Percentiles rank a stretch among this genome's conserved stretches.
Evolutionary conservation across 1,284 basidiomycete genomes (phyloP).

Genomic region (Neonothopanus nambi): DNA sequence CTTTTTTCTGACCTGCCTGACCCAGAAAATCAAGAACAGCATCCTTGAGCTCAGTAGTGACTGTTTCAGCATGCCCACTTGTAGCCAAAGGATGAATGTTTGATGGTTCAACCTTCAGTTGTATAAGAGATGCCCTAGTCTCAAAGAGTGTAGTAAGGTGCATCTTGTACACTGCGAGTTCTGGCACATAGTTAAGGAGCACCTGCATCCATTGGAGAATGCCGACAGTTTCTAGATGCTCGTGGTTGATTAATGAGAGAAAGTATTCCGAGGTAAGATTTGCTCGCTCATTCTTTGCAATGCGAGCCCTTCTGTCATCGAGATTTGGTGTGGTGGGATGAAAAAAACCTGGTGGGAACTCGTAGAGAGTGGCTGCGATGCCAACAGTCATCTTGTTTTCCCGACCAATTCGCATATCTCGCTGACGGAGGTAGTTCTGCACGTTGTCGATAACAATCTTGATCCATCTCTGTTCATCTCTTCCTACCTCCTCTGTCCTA

Average conservation of each 20-base stretch:
- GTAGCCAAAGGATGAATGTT: conserved; percentile 28
- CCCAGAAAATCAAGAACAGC: conserved; percentile 30
- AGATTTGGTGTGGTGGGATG: conserved; percentile 18
- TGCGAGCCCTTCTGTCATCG: conserved; percentile 18
- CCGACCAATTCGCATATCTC: conserved; percentile 22
- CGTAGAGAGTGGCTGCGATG: conserved; percentile 19
- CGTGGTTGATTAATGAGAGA: conserved; percentile 23
- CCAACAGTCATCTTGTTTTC: conserved; percentile 27
- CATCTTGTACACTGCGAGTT: conserved; percentile 20
- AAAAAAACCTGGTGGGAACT: conserved; percentile 15
- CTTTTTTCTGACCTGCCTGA: conserved; percentile 28
- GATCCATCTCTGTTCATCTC: not conserved
- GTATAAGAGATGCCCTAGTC: conserved; percentile 20
- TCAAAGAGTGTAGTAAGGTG: conserved; percentile 23
- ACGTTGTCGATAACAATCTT: conserved; percentile 24
- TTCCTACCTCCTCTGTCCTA: conserved; percentile 3
- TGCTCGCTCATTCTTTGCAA: conserved; percentile 17
- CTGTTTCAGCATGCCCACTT: conserved; percentile 28
- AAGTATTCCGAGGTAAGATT: conserved; percentile 24
- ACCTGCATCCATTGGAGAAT: conserved; percentile 28
- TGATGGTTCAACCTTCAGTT: conserved; percentile 10
- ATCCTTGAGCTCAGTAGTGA: conserved; percentile 30
- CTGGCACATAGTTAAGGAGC: conserved; percentile 27
- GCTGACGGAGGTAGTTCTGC: conserved; percentile 21
- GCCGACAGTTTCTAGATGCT: conserved; percentile 25